Percentiles rank a stretch among this genome's conserved stretches.
Conservation (phyloP, 2,329 filamentous ascomycete species). For the Endocalyx cinctus region DNA sequence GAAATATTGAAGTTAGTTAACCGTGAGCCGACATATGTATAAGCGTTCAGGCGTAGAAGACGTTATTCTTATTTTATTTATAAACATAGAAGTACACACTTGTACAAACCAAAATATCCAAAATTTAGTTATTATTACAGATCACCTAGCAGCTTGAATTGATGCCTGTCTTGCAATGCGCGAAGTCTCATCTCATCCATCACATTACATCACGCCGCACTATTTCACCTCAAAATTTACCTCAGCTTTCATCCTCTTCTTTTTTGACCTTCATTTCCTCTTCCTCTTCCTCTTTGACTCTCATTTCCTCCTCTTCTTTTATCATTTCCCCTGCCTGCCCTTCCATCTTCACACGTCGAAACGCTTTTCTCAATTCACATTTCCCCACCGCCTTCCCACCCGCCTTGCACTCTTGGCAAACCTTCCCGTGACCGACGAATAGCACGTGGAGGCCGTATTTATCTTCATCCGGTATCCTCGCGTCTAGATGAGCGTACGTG, state of each 20-base stretch:
- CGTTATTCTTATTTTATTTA: too few relatives aligned
- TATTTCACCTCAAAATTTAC: neutral
- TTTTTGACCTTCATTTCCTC: conserved; percentile 3
- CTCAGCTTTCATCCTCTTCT: conserved; percentile 1
- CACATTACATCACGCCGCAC: too few relatives aligned
- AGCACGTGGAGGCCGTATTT: conserved; percentile 49
- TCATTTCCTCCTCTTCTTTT: conserved; percentile 6
- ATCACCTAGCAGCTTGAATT: too few relatives aligned
- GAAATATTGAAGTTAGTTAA: conserved; percentile 42
- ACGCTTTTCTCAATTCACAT: conserved; percentile 38
- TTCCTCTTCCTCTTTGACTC: conserved; percentile 8
- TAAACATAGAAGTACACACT: too few relatives aligned
- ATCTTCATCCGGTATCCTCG: conserved; percentile 39
- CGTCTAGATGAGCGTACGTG: conserved; percentile 46
- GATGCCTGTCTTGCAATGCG: too few relatives aligned
- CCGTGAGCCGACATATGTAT: too few relatives aligned
- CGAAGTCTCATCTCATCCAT: too few relatives aligned
- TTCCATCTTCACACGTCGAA: conserved; percentile 23
- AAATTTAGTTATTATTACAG: too few relatives aligned
- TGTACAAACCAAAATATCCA: too few relatives aligned
- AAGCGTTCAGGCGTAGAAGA: too few relatives aligned
- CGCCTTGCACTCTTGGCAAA: conserved; percentile 41
- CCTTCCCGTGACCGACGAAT: conserved; percentile 42
- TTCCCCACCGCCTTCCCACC: conserved; percentile 34
- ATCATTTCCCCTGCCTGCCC: conserved; percentile 9